Percentiles rank a stretch among this genome's conserved stretches.
phyloP scores from a whole-genome alignment of 2,329 filamentous ascomycete species.

The Tricladium varicosporioides region DNA sequence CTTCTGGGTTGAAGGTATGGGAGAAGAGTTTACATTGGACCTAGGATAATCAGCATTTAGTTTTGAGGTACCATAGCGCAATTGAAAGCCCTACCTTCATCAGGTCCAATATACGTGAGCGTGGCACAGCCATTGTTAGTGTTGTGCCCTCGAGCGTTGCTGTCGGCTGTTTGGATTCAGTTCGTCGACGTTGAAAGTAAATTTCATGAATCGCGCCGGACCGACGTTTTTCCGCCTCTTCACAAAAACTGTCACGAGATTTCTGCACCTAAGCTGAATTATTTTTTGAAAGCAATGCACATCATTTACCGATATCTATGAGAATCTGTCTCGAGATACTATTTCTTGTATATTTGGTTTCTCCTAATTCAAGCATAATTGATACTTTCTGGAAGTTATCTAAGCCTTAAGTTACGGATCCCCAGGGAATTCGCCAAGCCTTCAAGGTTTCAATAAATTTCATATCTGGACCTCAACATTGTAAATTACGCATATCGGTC shows the following conservation, averaged over 20 bases:
- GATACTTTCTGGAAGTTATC: no score
- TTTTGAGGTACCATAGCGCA: neutral
- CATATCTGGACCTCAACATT: no score
- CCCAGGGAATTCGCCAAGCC: no score
- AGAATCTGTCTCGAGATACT: no score
- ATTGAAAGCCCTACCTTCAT: slow-evolving; percentile 62
- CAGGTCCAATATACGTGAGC: slow-evolving; percentile 64
- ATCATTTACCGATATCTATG: no score
- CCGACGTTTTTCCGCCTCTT: slow-evolving; percentile 17
- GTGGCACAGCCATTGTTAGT: slow-evolving; percentile 59
- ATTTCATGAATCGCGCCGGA: slow-evolving; percentile 7
- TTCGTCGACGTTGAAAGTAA: slow-evolving; percentile 11
- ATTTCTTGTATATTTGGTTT: no score
- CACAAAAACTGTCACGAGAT: slow-evolving; percentile 11
- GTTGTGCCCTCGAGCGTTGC: slow-evolving; percentile 4
- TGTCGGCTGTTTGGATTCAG: neutral
- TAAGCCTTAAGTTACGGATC: no score
- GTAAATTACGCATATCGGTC: no score
- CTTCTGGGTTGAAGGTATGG: slow-evolving; percentile 84
- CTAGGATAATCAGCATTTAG: slow-evolving; percentile 44
- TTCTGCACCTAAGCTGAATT: neutral
- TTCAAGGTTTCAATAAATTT: no score
- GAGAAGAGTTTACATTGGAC: slow-evolving; percentile 90
- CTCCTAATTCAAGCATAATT: no score
- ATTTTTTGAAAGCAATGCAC: no score